phyloP scores from a whole-genome alignment of 768 basidiomycete species.

The Suillus paluster region DNA sequence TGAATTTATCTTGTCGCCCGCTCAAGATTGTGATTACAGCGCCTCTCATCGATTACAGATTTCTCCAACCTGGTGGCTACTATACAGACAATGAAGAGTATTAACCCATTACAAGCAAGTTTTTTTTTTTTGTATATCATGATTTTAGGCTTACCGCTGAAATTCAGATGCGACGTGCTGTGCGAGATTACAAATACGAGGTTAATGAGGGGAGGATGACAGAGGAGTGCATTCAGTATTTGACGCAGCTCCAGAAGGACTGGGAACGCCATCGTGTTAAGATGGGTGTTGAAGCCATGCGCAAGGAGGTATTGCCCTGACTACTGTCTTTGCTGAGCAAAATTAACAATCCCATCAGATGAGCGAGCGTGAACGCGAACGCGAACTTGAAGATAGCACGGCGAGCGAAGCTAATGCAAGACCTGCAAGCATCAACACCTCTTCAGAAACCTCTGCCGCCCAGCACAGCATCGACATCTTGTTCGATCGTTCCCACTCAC shows the following conservation, averaged over 20 bases:
- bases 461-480: constrained; percentile 76
- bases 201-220: constrained; percentile 91
- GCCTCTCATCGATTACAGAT: constrained; percentile 84
- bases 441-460: constrained; percentile 38
- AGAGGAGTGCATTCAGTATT: constrained; percentile 93
- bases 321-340: not conserved
- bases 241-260: constrained; percentile 94
- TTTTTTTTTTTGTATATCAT: constrained; percentile 1
- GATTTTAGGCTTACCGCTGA: not conserved
- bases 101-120: constrained; percentile 90
- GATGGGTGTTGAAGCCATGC: constrained; percentile 81
- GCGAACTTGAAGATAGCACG: constrained; percentile 48
- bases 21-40: constrained; percentile 45
- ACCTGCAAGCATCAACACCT: constrained; percentile 34
- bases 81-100: constrained; percentile 81
- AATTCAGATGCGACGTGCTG: constrained; percentile 85
- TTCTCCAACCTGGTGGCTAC: constrained; percentile 89
- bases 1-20: not conserved
- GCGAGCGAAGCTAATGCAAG: constrained; percentile 37
- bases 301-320: constrained; percentile 67
- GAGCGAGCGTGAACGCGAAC: constrained; percentile 68
- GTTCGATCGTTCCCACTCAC: constrained; percentile 70
- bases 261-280: constrained; percentile 95
- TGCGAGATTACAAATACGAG: constrained; percentile 93
- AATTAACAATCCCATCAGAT: constrained; percentile 47